phyloP scores from a whole-genome alignment of 2,329 filamentous ascomycete genomes.

The Bipolaris gigantea region DNA sequence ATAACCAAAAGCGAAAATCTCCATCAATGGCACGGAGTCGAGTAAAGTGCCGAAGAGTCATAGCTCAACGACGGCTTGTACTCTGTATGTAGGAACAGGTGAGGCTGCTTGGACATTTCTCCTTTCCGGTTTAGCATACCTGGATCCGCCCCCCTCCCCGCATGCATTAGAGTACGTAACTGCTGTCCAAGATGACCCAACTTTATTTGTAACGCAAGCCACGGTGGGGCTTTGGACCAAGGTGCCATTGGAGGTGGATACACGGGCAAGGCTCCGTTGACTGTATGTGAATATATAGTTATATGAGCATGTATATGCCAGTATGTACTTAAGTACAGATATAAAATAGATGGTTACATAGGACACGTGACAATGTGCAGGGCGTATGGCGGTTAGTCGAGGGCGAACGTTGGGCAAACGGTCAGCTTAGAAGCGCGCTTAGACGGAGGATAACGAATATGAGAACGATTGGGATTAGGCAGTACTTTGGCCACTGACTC shows the following conservation, averaged over 20 bases:
- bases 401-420: slow-evolving; percentile 1
- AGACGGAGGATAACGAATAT: neutral
- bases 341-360: too few relatives aligned
- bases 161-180: neutral
- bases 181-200: neutral
- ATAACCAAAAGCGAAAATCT: neutral
- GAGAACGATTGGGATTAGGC: neutral
- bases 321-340: too few relatives aligned
- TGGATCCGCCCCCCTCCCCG: neutral
- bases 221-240: neutral
- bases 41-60: neutral
- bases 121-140: neutral
- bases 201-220: slow-evolving; percentile 4
- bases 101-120: neutral
- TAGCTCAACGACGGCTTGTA: neutral
- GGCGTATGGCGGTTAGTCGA: slow-evolving; percentile 4
- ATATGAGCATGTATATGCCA: too few relatives aligned
- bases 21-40: neutral
- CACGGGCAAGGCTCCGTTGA: slow-evolving; percentile 2
- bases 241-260: neutral
- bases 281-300: neutral
- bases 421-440: slow-evolving; percentile 9
- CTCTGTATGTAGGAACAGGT: neutral
- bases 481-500: slow-evolving; percentile 1
- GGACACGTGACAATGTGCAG: neutral